Base-by-base conservation (phyloP, 495 filamentous ascomycete species). In the Amorphotheca resinae region DNA sequence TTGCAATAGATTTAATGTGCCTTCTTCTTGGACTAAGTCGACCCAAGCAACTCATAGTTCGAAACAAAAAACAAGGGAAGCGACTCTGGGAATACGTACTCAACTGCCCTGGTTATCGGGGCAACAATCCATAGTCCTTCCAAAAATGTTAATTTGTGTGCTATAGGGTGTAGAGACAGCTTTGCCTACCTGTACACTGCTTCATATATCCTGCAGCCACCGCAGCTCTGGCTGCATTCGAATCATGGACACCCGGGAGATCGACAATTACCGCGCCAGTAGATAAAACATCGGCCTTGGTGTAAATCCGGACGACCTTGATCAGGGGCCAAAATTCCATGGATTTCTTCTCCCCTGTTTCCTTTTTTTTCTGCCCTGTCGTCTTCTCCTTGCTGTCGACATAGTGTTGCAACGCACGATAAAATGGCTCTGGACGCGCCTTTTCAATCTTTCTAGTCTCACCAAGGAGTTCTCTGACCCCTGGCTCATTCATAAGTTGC, bases 291-390 rank as follows among this genome's bases (percentile, higher is more conserved):
- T 62, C 42, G 3, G 75, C 63, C 52, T 74, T 80, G 17, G 68
- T 62, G 41, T 72, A 80, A 16, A 84, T 60, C 38, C 62, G 63
- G 28, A 85, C 76, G 12, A 78, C 75, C 33, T 74, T 74, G 40
- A 84, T 76, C 14, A 85, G 55, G 4, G 80, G 80, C 79, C 78
- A 84, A 33, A 66, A 73, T 25, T 75, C 72, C 59, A 77, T 73
- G 1, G 50, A 26, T 32, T 49, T 56, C 45, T 57, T 48, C 25
- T 57, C 46, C 37, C 58, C 54, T 17, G 59, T 49, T n/a, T 64
- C 57, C 17, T 58, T 58, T 22, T 53, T 52, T 18, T 51, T 54
- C 16, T 60, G 53, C 33, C 57, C 64, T 14, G n/a, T 38, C 6
- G 45, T 37, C 48, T 70, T 73, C 48, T 71, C 73, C 33, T 68